These are phyloP conservation scores for Lachnellula willkommii DNA, from an alignment of 2,329 filamentous ascomycete species.

Conservation along the genomic window DNA sequence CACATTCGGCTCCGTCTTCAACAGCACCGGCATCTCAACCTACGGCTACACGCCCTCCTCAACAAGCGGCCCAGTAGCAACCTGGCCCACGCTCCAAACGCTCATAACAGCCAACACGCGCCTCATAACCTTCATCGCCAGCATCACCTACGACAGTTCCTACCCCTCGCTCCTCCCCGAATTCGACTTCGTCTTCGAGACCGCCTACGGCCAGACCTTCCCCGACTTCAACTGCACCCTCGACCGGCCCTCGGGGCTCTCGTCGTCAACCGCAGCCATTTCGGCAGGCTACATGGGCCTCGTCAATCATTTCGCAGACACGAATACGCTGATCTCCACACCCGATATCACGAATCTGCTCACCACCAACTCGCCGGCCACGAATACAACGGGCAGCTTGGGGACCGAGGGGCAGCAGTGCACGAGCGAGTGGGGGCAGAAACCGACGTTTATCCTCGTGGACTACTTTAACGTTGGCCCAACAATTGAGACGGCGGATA, in stretches of 20 bases:
- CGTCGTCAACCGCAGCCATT: constrained; percentile 47
- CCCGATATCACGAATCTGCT: constrained; percentile 56
- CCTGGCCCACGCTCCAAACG: constrained; percentile 67
- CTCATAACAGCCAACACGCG: constrained; percentile 62
- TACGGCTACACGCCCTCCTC: constrained; percentile 55
- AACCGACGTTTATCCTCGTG: constrained; percentile 69
- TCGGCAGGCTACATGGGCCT: constrained; percentile 59
- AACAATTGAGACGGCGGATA: constrained; percentile 63
- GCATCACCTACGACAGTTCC: constrained; percentile 37
- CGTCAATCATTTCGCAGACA: constrained; percentile 77
- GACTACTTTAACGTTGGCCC: constrained; percentile 75
- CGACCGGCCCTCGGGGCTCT: constrained; percentile 54
- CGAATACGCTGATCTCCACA: constrained; percentile 49
- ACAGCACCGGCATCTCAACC: constrained; percentile 51
- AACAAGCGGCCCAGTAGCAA: constrained; percentile 36
- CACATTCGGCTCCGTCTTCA: constrained; percentile 42
- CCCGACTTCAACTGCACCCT: constrained; percentile 66
- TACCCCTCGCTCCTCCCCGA: constrained; percentile 58
- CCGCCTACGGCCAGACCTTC: constrained; percentile 57
- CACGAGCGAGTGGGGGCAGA: constrained; percentile 50
- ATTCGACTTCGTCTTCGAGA: constrained; percentile 68
- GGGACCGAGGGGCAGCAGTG: constrained; percentile 52
- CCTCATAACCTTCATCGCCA: constrained; percentile 64
- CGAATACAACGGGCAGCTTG: constrained; percentile 46
- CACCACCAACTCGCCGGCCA: constrained; percentile 60